A percentile compares a stretch with the other conserved stretches of the same genome.
Evolutionary conservation across 2,329 filamentous ascomycete species (phyloP).

Genomic region (Stachybotrys elegans): DNA sequence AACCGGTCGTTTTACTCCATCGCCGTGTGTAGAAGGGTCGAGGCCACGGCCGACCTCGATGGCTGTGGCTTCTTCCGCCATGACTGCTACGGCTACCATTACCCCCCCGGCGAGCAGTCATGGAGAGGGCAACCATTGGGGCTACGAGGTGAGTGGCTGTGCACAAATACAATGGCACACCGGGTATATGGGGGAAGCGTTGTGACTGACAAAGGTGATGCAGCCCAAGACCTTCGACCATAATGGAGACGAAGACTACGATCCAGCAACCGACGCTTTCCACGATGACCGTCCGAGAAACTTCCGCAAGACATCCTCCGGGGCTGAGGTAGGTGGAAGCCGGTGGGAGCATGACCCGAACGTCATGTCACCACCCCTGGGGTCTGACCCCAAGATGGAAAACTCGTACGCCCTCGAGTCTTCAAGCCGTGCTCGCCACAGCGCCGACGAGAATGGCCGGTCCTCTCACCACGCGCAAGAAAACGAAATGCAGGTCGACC

Average conservation of each 20-base stretch:
- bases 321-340: constrained; percentile 23
- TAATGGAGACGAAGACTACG: too few species aligned
- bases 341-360: constrained; percentile 19
- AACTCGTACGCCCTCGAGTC: constrained; percentile 8
- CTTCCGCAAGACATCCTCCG: constrained; percentile 30
- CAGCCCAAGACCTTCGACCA: too few species aligned
- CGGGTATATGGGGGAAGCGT: too few species aligned
- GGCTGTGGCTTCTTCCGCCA: constrained; percentile 48
- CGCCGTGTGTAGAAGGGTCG: constrained; percentile 4
- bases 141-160: constrained; percentile 32
- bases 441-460: constrained; percentile 19
- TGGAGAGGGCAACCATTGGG: constrained; percentile 42
- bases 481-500: constrained; percentile 40
- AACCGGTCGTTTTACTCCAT: background rate
- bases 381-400: constrained; percentile 17
- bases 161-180: too few species aligned
- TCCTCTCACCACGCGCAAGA: constrained; percentile 18
- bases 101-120: constrained; percentile 45
- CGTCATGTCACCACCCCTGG: constrained; percentile 14
- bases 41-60: constrained; percentile 26
- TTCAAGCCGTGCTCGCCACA: constrained; percentile 9
- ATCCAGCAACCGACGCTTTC: too few species aligned
- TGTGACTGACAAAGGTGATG: too few species aligned
- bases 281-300: constrained; percentile 20
- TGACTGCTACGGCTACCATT: constrained; percentile 41